These are phyloP conservation scores for Bacidia gigantensis DNA, from an alignment of 495 filamentous ascomycete species.

Conservation along the genomic window DNA sequence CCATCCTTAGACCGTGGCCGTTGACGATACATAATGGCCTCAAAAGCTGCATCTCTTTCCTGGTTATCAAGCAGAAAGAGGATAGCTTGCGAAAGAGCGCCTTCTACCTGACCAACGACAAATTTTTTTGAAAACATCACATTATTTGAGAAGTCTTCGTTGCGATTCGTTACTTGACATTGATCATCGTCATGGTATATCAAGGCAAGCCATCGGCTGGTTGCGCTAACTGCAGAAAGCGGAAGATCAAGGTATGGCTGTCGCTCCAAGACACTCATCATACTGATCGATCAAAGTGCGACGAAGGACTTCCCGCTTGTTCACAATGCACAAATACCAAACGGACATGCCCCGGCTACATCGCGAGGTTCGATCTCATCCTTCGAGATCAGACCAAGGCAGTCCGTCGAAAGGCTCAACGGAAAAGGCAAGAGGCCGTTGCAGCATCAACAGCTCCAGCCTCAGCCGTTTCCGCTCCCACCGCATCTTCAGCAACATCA, in stretches of 20 bases:
- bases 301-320: conserved; percentile 37
- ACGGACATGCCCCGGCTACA: conserved; percentile 46
- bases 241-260: conserved; percentile 41
- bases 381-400: conserved; percentile 53
- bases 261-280: conserved; percentile 2
- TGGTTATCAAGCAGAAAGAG: not conserved
- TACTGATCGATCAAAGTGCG: conserved; percentile 28
- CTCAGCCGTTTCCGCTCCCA: not conserved
- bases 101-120: not conserved
- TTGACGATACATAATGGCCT: not conserved
- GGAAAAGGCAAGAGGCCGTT: conserved; percentile 4
- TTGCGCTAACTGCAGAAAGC: conserved; percentile 50
- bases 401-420: conserved; percentile 36
- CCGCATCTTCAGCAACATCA: conserved; percentile 1
- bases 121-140: not conserved
- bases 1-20: not conserved
- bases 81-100: not conserved
- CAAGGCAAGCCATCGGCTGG: conserved; percentile 57
- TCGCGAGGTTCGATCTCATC: conserved; percentile 53
- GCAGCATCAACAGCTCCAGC: conserved; percentile 18
- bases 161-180: not conserved
- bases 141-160: too few relatives aligned
- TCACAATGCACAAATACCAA: conserved; percentile 33
- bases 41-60: not conserved
- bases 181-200: conserved; percentile 47